phyloP scores from a whole-genome alignment of 2,329 filamentous ascomycete genomes.

The Paecilomyces variotii region DNA sequence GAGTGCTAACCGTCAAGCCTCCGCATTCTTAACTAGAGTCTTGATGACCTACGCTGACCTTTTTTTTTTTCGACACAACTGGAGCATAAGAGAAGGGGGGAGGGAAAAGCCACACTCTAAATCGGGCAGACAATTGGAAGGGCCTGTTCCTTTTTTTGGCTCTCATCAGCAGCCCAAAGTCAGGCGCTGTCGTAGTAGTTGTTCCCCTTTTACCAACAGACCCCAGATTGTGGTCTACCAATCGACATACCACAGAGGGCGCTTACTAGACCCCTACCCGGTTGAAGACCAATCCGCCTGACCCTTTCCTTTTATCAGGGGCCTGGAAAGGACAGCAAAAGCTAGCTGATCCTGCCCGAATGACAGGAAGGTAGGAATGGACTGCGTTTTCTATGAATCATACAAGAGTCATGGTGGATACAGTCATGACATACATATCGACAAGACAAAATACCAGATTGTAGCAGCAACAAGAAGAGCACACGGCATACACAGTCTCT shows the following conservation, averaged over 20 bases:
- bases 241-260: not conserved
- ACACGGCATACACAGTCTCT: not conserved
- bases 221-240: not conserved
- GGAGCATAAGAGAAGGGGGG: not conserved
- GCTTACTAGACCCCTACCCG: not conserved
- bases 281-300: not conserved
- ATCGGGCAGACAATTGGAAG: not conserved
- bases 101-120: not conserved
- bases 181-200: not conserved
- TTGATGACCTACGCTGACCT: not conserved
- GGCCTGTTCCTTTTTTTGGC: not conserved
- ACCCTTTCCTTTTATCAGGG: not conserved
- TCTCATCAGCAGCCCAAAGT: not conserved
- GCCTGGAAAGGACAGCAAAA: not conserved
- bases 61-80: not conserved
- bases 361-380: not conserved
- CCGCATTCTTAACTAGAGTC: not conserved
- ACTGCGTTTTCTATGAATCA: not conserved
- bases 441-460: not conserved
- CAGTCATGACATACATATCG: not conserved
- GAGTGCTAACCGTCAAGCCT: not conserved
- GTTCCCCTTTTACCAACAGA: not conserved
- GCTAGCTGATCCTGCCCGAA: not conserved
- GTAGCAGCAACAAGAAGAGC: not conserved
- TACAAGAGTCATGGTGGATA: not conserved